Percentiles rank a stretch among this genome's conserved stretches.
Conservation (phyloP, 2,329 filamentous ascomycete species). For the Colletotrichum siamense region DNA sequence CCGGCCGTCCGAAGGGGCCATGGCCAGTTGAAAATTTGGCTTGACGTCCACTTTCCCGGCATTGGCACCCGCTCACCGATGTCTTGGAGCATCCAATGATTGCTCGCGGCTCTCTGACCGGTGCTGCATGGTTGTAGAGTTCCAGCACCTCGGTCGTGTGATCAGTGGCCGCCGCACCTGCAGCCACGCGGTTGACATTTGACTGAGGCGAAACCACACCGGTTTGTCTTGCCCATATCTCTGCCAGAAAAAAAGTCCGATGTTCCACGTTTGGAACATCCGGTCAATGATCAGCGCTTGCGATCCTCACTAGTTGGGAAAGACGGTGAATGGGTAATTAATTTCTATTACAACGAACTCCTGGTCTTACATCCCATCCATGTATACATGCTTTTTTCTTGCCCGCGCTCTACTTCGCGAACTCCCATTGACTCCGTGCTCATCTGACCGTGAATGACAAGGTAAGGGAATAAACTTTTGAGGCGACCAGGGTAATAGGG, state of each 20-base stretch:
- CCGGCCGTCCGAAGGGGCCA: not conserved
- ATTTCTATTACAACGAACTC: not conserved
- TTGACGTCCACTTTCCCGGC: not conserved
- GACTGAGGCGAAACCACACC: not conserved
- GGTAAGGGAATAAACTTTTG: constrained; percentile 7
- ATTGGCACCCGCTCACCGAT: constrained; percentile 12
- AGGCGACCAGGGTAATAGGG: not conserved
- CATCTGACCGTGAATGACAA: not conserved
- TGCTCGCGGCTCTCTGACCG: not conserved
- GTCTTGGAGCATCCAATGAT: not conserved
- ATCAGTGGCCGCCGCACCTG: not conserved
- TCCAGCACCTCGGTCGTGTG: constrained; percentile 14
- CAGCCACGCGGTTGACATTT: not conserved
- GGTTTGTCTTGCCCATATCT: not conserved
- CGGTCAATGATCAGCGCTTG: not conserved
- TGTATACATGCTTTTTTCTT: constrained; percentile 14
- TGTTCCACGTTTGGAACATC: not conserved
- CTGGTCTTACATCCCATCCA: not conserved
- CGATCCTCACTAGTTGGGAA: not conserved
- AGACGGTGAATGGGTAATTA: not conserved
- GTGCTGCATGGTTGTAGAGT: constrained; percentile 2
- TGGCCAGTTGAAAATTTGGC: not conserved
- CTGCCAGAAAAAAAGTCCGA: not conserved
- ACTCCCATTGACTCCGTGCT: constrained; percentile 7
- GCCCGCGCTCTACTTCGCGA: constrained; percentile 5